Evolutionary conservation across 108 stramenopile genomes (phyloP).

Genomic region (Skeletonema potamos): DNA sequence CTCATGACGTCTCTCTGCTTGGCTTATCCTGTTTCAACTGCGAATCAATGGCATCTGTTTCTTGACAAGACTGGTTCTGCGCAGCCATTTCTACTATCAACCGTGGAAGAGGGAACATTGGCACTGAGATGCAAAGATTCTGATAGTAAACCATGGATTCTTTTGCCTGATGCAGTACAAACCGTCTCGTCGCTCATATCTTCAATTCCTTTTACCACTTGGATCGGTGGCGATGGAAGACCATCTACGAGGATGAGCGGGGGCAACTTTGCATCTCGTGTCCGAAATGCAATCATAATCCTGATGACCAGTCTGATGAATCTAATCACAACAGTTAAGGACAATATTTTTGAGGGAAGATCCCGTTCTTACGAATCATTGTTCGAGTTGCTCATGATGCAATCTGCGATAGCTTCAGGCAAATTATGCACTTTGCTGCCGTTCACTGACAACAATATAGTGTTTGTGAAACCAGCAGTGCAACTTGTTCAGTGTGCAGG

Average conservation of each 20-base stretch:
- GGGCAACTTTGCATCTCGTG: constrained; percentile 37
- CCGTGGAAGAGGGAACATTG: constrained; percentile 26
- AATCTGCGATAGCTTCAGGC: constrained; percentile 17
- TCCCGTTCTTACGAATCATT: background rate
- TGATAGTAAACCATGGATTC: constrained; percentile 8
- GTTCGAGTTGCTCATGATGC: constrained; percentile 26
- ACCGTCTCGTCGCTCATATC: constrained; percentile 25
- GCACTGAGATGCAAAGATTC: background rate
- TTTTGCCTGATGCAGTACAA: constrained; percentile 21
- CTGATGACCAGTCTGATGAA: constrained; percentile 13
- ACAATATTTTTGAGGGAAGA: background rate
- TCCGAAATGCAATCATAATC: constrained; percentile 22
- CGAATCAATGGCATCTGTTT: constrained; percentile 49
- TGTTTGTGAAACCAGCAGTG: constrained; percentile 24
- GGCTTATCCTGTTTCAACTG: constrained; percentile 29
- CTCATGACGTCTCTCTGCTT: constrained; percentile 25
- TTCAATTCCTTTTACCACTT: constrained; percentile 36
- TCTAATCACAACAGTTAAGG: constrained; percentile 25
- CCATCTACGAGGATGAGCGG: constrained; percentile 15
- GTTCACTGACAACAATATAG: constrained; percentile 20
- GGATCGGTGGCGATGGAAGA: constrained; percentile 38
- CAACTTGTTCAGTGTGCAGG: constrained; percentile 31
- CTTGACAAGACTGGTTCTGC: constrained; percentile 32
- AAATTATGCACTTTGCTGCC: constrained; percentile 31
- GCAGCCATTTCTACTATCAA: constrained; percentile 12